These are phyloP conservation scores for Petunia hybrid DNA, from an alignment of 305 asterid genomes.

Conservation along the genomic window DNA sequence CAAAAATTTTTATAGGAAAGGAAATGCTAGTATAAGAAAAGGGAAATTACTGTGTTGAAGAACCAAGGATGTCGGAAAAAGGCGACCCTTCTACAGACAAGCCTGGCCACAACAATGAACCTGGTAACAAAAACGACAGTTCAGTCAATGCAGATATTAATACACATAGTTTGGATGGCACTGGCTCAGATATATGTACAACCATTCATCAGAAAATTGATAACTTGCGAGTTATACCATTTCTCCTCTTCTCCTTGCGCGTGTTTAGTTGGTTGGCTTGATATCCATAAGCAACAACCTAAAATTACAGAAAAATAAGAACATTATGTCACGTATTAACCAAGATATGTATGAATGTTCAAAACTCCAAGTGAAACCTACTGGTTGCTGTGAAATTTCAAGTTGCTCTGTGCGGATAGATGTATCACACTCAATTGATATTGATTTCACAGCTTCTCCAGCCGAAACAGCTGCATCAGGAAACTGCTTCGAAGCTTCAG, in stretches of 20 bases:
- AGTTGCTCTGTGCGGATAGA: slow-evolving; percentile 40
- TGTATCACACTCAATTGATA: slow-evolving; percentile 38
- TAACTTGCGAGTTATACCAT: slow-evolving; percentile 40
- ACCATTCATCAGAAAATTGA: slow-evolving; percentile 21
- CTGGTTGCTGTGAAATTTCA: slow-evolving; percentile 45
- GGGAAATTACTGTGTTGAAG: slow-evolving; percentile 46
- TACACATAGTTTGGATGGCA: slow-evolving; percentile 3
- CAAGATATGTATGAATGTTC: slow-evolving; percentile 18
- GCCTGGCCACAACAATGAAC: slow-evolving; percentile 47
- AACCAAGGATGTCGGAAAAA: slow-evolving; percentile 44
- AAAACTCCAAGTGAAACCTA: slow-evolving; percentile 34
- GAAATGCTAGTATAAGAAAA: slow-evolving; percentile 24
- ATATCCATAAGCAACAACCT: slow-evolving; percentile 51
- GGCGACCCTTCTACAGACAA: slow-evolving; percentile 39
- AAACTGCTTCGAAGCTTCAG: slow-evolving; percentile 36
- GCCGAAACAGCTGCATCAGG: slow-evolving; percentile 43
- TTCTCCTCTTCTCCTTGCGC: slow-evolving; percentile 41
- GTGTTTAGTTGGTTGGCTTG: slow-evolving; percentile 39
- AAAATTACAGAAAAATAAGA: slow-evolving; percentile 35
- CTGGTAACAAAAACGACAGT: slow-evolving; percentile 45
- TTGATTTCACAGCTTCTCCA: slow-evolving; percentile 40
- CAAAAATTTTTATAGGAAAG: slow-evolving; percentile 18
- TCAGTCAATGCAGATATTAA: background rate
- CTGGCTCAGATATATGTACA: background rate
- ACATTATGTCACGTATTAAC: slow-evolving; percentile 19